These are phyloP conservation scores for Pterula multifida DNA, from an alignment of 1,284 basidiomycete species.

Conservation along the genomic window DNA sequence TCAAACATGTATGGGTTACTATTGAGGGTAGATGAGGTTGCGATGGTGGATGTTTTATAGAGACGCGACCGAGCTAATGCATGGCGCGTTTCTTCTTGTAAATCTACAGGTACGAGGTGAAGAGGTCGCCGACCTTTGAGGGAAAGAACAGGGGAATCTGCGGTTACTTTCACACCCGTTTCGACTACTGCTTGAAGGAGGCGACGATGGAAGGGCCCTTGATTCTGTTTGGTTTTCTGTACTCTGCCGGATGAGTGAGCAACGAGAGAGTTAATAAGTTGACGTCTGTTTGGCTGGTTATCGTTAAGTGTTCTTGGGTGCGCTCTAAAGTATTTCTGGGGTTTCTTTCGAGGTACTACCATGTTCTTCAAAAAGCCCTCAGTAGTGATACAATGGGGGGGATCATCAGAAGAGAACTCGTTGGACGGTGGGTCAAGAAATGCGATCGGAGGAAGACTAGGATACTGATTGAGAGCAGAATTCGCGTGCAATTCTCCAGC, in stretches of 20 bases:
- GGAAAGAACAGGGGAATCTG: not conserved
- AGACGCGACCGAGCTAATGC: not conserved
- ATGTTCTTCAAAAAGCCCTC: not conserved
- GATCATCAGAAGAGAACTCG: not conserved
- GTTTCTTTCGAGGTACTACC: not conserved
- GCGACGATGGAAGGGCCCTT: not conserved
- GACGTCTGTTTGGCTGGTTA: too few relatives aligned
- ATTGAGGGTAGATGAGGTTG: not conserved
- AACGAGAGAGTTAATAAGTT: not conserved
- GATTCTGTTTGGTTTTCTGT: not conserved
- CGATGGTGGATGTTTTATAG: not conserved
- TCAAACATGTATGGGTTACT: not conserved
- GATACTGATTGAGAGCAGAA: too few relatives aligned
- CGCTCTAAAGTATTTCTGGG: not conserved
- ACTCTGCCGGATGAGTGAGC: not conserved
- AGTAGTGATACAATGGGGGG: not conserved
- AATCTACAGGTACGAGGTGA: not conserved
- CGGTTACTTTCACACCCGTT: not conserved
- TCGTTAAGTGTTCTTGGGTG: too few relatives aligned
- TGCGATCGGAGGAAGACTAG: not conserved
- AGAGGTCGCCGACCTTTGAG: not conserved
- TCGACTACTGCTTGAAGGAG: not conserved
- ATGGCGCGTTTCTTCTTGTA: not conserved
- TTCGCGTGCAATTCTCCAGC: too few relatives aligned
- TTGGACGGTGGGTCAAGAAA: not conserved